Conservation (phyloP, 2,329 filamentous ascomycete species). For the Pezicula radicicola region DNA sequence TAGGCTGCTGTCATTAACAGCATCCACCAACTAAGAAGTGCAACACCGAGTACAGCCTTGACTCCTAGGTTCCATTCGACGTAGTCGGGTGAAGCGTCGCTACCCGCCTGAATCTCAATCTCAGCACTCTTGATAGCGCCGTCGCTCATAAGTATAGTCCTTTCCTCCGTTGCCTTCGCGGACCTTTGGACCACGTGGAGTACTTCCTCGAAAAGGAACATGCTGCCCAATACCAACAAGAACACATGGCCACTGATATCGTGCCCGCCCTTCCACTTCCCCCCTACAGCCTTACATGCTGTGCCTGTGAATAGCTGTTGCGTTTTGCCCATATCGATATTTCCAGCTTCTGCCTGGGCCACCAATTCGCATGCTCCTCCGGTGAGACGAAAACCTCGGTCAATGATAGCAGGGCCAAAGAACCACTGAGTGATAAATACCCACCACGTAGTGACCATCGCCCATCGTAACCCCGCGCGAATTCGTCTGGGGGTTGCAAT, state of each 20-base stretch:
- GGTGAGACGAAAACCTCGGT: slow-evolving; percentile 83
- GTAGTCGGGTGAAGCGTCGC: slow-evolving; percentile 10
- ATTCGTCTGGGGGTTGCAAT: slow-evolving; percentile 42
- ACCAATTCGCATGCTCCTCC: slow-evolving; percentile 77
- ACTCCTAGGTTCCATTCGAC: slow-evolving; percentile 40
- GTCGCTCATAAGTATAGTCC: slow-evolving; percentile 62
- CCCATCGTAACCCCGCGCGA: slow-evolving; percentile 67
- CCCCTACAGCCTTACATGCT: slow-evolving; percentile 80
- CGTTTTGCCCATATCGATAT: slow-evolving; percentile 39
- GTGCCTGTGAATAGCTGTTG: slow-evolving; percentile 64
- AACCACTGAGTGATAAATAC: slow-evolving; percentile 92
- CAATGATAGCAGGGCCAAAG: slow-evolving; percentile 87
- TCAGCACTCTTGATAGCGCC: slow-evolving; percentile 61
- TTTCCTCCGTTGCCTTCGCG: slow-evolving; percentile 51
- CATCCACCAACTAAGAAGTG: slow-evolving; percentile 86
- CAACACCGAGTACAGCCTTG: slow-evolving; percentile 60
- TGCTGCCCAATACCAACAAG: slow-evolving; percentile 79
- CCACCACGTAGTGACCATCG: slow-evolving; percentile 74
- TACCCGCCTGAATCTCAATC: slow-evolving; percentile 36
- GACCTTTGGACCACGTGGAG: slow-evolving; percentile 54
- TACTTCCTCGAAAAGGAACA: slow-evolving; percentile 79
- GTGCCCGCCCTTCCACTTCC: slow-evolving; percentile 87
- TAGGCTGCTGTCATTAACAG: slow-evolving; percentile 97
- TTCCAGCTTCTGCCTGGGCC: slow-evolving; percentile 42
- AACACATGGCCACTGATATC: slow-evolving; percentile 97